Base-by-base conservation (phyloP, 352 stramenopile species). In the Pythium monospermum region DNA sequence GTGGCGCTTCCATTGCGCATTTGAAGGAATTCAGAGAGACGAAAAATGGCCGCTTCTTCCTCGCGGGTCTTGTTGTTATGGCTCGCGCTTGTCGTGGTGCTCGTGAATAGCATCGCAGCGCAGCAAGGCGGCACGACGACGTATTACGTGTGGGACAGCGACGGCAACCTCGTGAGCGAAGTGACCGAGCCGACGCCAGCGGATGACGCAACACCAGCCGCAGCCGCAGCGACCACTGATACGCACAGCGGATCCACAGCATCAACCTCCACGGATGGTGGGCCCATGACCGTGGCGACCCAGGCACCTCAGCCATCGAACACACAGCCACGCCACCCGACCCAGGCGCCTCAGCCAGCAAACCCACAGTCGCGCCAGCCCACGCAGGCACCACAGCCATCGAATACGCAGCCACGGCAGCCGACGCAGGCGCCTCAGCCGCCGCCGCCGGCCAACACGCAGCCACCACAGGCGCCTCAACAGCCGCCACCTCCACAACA, bases 401-500 rank as follows among this genome's bases (percentile, higher is more conserved):
- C 41, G 21, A 23, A 48, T 12, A 54, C 53, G 4, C 43, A 41
- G 26, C 30, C 7, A 35, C 30, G 7, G 13, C 7, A 13, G 30
- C 30, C 30, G 13, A 35, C 30, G 30, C 30, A 8, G 8, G 30
- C 30, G 8, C 30, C 30, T 35, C 30, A 35, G 30, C 30, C 30
- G 13, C 7, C 13, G 30, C 8, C 30, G 13, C 30, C 30, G 30
- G 13, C n/a, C n/a, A n/a, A n/a, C n/a, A n/a, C n/a, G 18, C 38
- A 39, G 25, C 4, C 47, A 15, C 30, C 23, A 26, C 27, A 19
- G 2, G 37, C 53, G 4, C 44, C 43, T n/a, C n/a, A n/a, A 15
- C 43, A 59, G 36, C 13, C 52, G 27, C 52, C 42, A 15, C 52
- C 50, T 42, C 31, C 28, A 6, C 19, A 40, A 22, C n/a, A 37